Evolutionary conservation across 129 eudicot genomes (phyloP).

Genomic region (Erigeron canadensis): DNA sequence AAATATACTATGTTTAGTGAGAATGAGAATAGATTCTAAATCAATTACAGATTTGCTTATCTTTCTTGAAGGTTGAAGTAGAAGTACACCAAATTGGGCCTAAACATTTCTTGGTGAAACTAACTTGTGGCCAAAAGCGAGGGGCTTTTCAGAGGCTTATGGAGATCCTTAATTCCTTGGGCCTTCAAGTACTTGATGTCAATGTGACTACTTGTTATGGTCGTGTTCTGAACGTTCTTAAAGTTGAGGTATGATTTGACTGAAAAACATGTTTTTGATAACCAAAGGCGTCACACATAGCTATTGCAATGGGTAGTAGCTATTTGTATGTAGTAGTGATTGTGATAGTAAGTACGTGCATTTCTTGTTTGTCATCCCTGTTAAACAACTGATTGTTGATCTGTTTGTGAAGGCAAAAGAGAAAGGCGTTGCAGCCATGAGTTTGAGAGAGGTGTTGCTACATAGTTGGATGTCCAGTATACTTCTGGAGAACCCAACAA

Average conservation of each 20-base stretch:
- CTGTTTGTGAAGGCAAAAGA: constrained; percentile 37
- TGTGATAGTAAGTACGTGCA: no score
- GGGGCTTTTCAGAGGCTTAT: constrained; percentile 57
- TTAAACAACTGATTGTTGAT: constrained; percentile 7
- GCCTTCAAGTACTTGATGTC: constrained; percentile 54
- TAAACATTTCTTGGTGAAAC: constrained; percentile 47
- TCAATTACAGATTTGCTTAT: background rate
- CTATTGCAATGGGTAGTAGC: background rate
- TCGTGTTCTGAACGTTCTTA: constrained; percentile 50
- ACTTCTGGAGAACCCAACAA: constrained; percentile 3
- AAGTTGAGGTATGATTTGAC: constrained; percentile 46
- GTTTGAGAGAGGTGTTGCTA: constrained; percentile 49
- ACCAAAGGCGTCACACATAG: background rate
- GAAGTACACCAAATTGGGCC: constrained; percentile 57
- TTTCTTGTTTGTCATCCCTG: constrained; percentile 10
- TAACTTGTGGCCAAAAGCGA: constrained; percentile 40
- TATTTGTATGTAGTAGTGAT: no score
- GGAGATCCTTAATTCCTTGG: constrained; percentile 55
- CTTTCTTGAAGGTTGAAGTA: constrained; percentile 51
- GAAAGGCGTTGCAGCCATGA: constrained; percentile 32
- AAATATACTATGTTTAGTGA: constrained; percentile 1
- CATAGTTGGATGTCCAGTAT: constrained; percentile 20
- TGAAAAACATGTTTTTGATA: background rate
- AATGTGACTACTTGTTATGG: constrained; percentile 61
- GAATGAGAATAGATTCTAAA: background rate